phyloP scores from a whole-genome alignment of 805 yeast species.

The Ogataea glucozyma region DNA sequence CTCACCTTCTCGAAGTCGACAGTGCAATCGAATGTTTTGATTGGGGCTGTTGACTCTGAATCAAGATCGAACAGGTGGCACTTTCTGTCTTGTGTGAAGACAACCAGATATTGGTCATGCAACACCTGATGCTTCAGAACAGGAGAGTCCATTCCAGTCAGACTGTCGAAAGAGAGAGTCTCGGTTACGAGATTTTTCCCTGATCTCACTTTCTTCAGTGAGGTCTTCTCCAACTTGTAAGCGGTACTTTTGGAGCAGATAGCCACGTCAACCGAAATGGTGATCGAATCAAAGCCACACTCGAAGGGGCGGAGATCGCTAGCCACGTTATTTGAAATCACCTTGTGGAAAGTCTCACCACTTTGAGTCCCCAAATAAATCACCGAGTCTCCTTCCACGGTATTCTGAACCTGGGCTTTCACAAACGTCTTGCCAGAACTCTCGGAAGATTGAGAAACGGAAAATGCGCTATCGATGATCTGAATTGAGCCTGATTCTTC shows the following conservation, averaged over 20 bases:
- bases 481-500: slow-evolving; percentile 12
- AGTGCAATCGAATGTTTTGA: slow-evolving; percentile 10
- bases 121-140: slow-evolving; percentile 9
- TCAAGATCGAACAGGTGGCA: slow-evolving; percentile 28
- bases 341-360: background rate
- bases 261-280: slow-evolving; percentile 9
- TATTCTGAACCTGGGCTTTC: slow-evolving; percentile 4
- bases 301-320: slow-evolving; percentile 10
- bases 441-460: background rate
- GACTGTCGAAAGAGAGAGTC: background rate
- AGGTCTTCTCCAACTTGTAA: slow-evolving; percentile 14
- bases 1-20: slow-evolving; percentile 23
- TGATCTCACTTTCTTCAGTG: slow-evolving; percentile 9
- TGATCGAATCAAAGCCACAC: slow-evolving; percentile 16
- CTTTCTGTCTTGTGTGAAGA: slow-evolving; percentile 13
- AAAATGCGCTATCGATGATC: slow-evolving; percentile 9
- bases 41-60: slow-evolving; percentile 6
- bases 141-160: slow-evolving; percentile 2
- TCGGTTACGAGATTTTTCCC: slow-evolving; percentile 10
- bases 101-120: slow-evolving; percentile 24
- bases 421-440: slow-evolving; percentile 2
- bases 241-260: slow-evolving; percentile 17
- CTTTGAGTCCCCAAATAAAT: slow-evolving; percentile 8
- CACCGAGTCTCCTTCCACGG: slow-evolving; percentile 13
- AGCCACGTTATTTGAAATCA: background rate